phyloP scores from a whole-genome alignment of 2,329 filamentous ascomycete species.

The Tolypocladium inflatum region DNA sequence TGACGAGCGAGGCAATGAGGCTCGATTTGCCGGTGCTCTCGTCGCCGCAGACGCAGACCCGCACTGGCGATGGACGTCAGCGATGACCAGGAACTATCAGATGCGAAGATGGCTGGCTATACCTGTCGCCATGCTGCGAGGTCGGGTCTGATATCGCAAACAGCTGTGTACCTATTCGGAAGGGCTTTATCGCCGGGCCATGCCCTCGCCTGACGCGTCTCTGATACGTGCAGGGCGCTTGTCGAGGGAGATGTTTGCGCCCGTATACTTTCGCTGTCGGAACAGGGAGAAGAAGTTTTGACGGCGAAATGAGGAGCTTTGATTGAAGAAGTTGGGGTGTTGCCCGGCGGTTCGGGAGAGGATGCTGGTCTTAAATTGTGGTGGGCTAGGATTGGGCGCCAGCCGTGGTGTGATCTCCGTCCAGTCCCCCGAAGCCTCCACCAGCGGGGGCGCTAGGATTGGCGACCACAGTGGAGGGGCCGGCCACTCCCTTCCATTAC shows the following conservation, averaged over 20 bases:
- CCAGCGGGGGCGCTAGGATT: background rate
- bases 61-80: slow-evolving; percentile 40
- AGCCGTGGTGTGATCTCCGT: slow-evolving; percentile 1
- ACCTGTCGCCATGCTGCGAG: slow-evolving; percentile 17
- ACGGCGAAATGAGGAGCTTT: background rate
- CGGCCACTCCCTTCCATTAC: too few species aligned
- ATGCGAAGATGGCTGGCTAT: background rate
- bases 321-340: background rate
- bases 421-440: background rate
- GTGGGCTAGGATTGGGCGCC: slow-evolving; percentile 1
- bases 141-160: background rate
- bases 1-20: slow-evolving; percentile 89
- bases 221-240: background rate
- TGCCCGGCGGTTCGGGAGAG: background rate
- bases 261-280: background rate
- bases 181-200: slow-evolving; percentile 7
- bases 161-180: background rate
- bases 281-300: background rate
- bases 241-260: background rate
- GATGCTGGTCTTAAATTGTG: background rate
- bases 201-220: slow-evolving; percentile 5
- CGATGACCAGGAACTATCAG: slow-evolving; percentile 4
- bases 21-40: slow-evolving; percentile 92
- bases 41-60: slow-evolving; percentile 93
- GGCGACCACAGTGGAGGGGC: background rate